phyloP scores from a whole-genome alignment of 208 protist species.

The Vickermania ingenoplastis region DNA sequence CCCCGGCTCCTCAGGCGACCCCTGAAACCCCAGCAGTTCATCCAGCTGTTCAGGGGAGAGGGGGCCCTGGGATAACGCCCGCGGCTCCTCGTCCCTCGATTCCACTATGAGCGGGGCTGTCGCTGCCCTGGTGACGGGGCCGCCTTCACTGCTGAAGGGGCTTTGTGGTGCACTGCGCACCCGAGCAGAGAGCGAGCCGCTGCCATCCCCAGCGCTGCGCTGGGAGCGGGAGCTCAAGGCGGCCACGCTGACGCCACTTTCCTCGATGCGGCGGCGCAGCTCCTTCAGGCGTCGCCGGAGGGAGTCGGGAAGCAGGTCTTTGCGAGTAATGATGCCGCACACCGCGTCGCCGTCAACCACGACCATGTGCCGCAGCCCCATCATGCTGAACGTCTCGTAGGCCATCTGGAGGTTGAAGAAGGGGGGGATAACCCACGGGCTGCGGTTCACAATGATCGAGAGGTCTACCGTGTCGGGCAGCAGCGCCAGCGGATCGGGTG shows the following conservation, averaged over 20 bases:
- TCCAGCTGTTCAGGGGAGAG: too few species aligned
- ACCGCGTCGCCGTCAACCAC: conserved; percentile 82
- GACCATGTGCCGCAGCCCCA: conserved; percentile 91
- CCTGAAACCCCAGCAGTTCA: too few species aligned
- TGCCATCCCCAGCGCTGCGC: too few species aligned
- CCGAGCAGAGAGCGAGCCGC: too few species aligned
- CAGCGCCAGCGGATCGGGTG: neutral
- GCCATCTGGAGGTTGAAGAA: conserved; percentile 83
- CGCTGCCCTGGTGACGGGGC: too few species aligned
- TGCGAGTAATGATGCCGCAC: conserved; percentile 89
- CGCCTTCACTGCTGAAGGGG: too few species aligned
- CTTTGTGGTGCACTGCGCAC: too few species aligned
- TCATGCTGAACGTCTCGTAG: conserved; percentile 85
- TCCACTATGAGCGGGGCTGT: too few species aligned
- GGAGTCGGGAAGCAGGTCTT: conserved; percentile 76
- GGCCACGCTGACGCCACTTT: neutral
- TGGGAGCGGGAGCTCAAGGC: neutral
- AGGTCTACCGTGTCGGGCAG: conserved; percentile 62
- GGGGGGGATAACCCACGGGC: conserved; percentile 77
- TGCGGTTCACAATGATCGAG: conserved; percentile 82
- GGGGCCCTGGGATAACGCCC: too few species aligned
- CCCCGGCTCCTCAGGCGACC: too few species aligned
- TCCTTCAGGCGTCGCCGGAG: conserved; percentile 40
- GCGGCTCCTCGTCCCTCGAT: too few species aligned
- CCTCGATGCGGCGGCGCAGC: conserved; percentile 22